These are phyloP conservation scores for Metschnikowia borealis DNA, from an alignment of 805 yeast species.

Conservation along the genomic window DNA sequence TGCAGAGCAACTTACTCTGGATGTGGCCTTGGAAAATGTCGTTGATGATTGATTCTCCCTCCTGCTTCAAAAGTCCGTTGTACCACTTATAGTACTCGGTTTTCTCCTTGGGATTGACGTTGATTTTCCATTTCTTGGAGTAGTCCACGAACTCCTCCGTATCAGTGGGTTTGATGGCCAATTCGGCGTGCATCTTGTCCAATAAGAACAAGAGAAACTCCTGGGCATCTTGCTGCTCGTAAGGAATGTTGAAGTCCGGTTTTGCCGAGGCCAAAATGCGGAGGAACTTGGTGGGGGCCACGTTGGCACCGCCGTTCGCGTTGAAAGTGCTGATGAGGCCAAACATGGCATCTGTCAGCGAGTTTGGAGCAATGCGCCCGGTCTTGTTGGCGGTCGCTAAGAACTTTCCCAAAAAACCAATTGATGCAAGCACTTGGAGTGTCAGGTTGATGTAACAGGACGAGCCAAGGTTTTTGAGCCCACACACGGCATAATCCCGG, in stretches of 20 bases:
- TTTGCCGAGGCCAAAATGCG: constrained; percentile 48
- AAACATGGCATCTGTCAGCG: constrained; percentile 48
- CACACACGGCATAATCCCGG: constrained; percentile 51
- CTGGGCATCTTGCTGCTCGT: constrained; percentile 79
- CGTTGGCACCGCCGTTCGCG: constrained; percentile 54
- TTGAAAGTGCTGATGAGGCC: constrained; percentile 55
- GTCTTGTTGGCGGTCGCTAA: constrained; percentile 34
- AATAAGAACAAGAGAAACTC: constrained; percentile 65
- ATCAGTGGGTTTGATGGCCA: constrained; percentile 29
- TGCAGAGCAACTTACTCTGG: constrained; percentile 60
- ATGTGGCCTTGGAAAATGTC: constrained; percentile 70
- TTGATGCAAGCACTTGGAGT: constrained; percentile 63
- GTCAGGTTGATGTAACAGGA: constrained; percentile 76
- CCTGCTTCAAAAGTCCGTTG: constrained; percentile 43
- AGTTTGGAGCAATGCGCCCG: background rate
- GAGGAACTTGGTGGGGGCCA: constrained; percentile 63
- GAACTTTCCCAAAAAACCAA: constrained; percentile 45
- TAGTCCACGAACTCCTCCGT: constrained; percentile 18
- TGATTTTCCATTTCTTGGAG: constrained; percentile 30
- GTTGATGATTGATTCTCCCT: constrained; percentile 66
- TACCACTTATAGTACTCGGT: constrained; percentile 64
- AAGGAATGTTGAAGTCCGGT: constrained; percentile 66
- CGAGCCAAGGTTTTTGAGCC: constrained; percentile 63
- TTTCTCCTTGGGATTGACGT: constrained; percentile 29
- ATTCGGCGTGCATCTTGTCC: constrained; percentile 67